Conservation (phyloP, 1,284 basidiomycete genomes). For the Fistulina hepatica region DNA sequence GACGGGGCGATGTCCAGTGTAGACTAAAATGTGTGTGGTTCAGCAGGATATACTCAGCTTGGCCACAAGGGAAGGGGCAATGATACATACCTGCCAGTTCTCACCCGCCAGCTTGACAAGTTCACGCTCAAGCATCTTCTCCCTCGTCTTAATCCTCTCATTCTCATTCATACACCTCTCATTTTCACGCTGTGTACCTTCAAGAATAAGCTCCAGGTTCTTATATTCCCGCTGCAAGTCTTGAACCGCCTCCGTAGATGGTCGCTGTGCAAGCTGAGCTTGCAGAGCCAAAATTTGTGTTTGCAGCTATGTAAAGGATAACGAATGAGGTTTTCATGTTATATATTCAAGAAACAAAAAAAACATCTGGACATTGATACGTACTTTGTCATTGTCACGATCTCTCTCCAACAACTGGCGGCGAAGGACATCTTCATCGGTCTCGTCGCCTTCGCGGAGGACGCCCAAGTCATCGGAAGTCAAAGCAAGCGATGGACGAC, state of each 20-base stretch:
- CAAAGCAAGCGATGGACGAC: slow-evolving; percentile 31
- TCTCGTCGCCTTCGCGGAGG: slow-evolving; percentile 48
- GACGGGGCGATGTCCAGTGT: slow-evolving; percentile 40
- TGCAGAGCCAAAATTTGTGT: slow-evolving; percentile 50
- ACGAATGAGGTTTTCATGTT: not conserved
- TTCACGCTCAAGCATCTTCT: slow-evolving; percentile 62
- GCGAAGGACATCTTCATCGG: slow-evolving; percentile 48
- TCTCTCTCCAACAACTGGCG: slow-evolving; percentile 59
- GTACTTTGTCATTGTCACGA: slow-evolving; percentile 58
- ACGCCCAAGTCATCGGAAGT: slow-evolving; percentile 47
- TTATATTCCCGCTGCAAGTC: slow-evolving; percentile 57
- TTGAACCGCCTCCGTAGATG: slow-evolving; percentile 51
- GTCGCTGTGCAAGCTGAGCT: slow-evolving; percentile 49
- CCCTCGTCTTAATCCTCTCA: slow-evolving; percentile 56
- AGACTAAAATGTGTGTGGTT: slow-evolving; percentile 22
- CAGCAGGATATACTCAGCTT: not conserved
- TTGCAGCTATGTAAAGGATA: slow-evolving; percentile 34
- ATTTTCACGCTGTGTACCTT: slow-evolving; percentile 69
- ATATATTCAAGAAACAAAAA: not conserved
- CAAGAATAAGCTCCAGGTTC: slow-evolving; percentile 57
- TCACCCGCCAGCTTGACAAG: slow-evolving; percentile 56
- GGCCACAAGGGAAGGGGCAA: slow-evolving; percentile 3
- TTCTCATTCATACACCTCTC: slow-evolving; percentile 67
- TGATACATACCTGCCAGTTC: slow-evolving; percentile 54
- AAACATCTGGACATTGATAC: slow-evolving; percentile 9